Conservation (phyloP, 441 rosid genomes). For the Melastoma candidum region DNA sequence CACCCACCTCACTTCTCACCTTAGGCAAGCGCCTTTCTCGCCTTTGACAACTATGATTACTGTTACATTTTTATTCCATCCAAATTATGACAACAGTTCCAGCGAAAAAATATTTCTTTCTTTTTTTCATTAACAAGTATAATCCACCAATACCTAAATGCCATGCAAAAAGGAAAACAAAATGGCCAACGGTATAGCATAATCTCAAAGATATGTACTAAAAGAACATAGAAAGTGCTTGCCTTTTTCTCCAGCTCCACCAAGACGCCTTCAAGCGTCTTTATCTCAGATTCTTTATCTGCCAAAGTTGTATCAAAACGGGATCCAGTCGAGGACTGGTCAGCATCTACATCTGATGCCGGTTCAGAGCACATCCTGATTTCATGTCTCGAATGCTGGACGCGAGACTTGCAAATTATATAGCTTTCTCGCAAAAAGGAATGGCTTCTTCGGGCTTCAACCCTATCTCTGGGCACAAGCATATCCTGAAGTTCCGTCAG, state of each 20-base stretch:
- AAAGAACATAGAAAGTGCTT: constrained; percentile 11
- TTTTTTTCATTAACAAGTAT: constrained; percentile 1
- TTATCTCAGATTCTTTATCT: constrained; percentile 71
- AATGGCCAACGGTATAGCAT: too few species aligned
- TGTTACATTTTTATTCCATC: too few species aligned
- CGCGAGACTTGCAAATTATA: constrained; percentile 56
- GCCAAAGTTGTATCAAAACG: constrained; percentile 28
- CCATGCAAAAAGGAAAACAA: neutral
- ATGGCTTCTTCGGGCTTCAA: constrained; percentile 70
- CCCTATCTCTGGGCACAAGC: constrained; percentile 77
- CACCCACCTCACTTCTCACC: too few species aligned
- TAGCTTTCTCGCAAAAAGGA: constrained; percentile 68
- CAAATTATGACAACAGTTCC: too few species aligned
- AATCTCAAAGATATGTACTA: too few species aligned
- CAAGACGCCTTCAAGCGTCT: constrained; percentile 48
- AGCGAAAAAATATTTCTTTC: too few species aligned
- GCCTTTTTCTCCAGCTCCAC: constrained; percentile 88
- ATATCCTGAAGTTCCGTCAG: constrained; percentile 72
- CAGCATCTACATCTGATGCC: constrained; percentile 36
- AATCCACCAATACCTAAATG: neutral
- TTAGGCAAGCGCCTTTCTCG: too few species aligned
- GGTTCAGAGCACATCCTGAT: constrained; percentile 39
- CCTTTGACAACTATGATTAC: too few species aligned
- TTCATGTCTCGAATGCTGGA: constrained; percentile 52
- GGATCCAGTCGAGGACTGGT: constrained; percentile 43